Conservation (phyloP, 1,284 basidiomycete species). For the Xerocomus minutiporus region DNA sequence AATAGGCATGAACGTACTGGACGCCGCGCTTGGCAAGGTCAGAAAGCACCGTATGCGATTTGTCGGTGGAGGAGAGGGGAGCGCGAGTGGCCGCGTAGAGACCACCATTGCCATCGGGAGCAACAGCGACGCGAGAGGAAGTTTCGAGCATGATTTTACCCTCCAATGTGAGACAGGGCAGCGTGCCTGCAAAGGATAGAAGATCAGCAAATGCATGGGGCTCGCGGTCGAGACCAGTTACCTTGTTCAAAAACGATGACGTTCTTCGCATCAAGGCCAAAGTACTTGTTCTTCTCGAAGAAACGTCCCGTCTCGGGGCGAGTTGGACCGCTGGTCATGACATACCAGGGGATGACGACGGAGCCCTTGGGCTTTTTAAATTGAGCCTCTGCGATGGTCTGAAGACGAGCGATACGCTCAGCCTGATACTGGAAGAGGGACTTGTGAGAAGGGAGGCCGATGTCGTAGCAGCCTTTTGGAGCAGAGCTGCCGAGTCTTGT, state of each 20-base stretch:
- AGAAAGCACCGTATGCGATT: constrained; percentile 72
- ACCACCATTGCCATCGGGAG: constrained; percentile 97
- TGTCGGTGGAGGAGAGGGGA: constrained; percentile 61
- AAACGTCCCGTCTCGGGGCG: constrained; percentile 82
- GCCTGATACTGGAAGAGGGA: constrained; percentile 96
- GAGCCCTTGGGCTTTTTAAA: constrained; percentile 51
- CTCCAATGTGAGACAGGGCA: constrained; percentile 91
- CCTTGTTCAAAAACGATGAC: constrained; percentile 98
- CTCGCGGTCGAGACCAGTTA: constrained; percentile 30
- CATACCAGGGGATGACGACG: constrained; percentile 88
- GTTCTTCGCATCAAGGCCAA: constrained; percentile 78
- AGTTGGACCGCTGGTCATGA: constrained; percentile 99
- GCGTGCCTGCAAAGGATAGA: constrained; percentile 60
- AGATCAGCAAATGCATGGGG: constrained; percentile 3
- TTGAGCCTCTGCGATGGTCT: constrained; percentile 66
- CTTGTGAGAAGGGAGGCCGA: constrained; percentile 89
- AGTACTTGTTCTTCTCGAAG: constrained; percentile 77
- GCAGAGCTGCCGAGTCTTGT: constrained; percentile 88
- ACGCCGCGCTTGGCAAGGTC: constrained; percentile 79
- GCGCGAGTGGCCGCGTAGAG: constrained; percentile 89
- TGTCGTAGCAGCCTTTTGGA: constrained; percentile 98
- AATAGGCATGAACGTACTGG: constrained; percentile 91
- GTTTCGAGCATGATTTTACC: constrained; percentile 91
- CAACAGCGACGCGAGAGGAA: constrained; percentile 77
- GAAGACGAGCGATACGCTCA: constrained; percentile 84